These are phyloP conservation scores for Peronosclerospora sorghi DNA, from an alignment of 352 stramenopile genomes.

Conservation along the genomic window DNA sequence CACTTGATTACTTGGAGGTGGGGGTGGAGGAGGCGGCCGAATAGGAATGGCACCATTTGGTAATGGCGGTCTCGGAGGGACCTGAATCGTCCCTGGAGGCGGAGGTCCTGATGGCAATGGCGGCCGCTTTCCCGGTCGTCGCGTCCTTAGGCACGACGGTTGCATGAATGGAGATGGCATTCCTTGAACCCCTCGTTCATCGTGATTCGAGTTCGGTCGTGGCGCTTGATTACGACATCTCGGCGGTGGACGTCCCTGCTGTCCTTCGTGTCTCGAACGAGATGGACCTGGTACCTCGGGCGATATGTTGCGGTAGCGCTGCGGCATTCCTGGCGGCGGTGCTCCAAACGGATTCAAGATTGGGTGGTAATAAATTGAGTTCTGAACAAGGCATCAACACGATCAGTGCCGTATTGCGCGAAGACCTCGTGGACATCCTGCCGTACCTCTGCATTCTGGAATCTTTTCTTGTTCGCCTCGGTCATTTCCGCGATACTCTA, in stretches of 20 bases:
- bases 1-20: conserved; percentile 6
- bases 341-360: conserved; percentile 68
- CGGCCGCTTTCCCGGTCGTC: conserved; percentile 49
- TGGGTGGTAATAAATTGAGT: conserved; percentile 76
- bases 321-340: conserved; percentile 45
- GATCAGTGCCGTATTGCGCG: too few species aligned
- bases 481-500: conserved; percentile 47
- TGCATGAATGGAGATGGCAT: conserved; percentile 5
- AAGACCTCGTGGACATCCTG: too few species aligned
- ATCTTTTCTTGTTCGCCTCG: conserved; percentile 43
- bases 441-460: conserved; percentile 57
- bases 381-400: conserved; percentile 19
- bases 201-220: too few species aligned
- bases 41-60: conserved; percentile 25
- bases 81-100: conserved; percentile 47
- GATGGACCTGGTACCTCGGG: not conserved
- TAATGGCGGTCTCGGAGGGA: conserved; percentile 44
- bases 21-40: conserved; percentile 32
- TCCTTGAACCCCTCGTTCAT: not conserved
- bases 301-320: conserved; percentile 41
- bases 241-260: conserved; percentile 5
- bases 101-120: conserved; percentile 41
- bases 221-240: conserved; percentile 4
- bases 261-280: conserved; percentile 3
- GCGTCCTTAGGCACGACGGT: conserved; percentile 6